Conservation (phyloP, 345 rosid species). For the Melaleuca alternifolia region DNA sequence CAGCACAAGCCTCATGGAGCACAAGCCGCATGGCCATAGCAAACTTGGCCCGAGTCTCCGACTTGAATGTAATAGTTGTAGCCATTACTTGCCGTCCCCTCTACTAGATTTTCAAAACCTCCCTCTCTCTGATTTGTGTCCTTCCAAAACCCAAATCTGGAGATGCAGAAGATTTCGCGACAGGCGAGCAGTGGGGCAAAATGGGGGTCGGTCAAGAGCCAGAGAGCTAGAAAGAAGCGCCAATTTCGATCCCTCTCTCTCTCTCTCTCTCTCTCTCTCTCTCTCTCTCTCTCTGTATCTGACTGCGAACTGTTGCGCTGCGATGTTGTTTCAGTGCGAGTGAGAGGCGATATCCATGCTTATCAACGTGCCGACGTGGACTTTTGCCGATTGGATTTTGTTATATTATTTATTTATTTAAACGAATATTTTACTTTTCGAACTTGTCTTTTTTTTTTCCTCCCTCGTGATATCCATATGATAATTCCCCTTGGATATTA, state of each 20-base stretch:
- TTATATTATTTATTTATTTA: not conserved
- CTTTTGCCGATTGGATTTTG: not conserved
- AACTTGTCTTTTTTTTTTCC: not conserved
- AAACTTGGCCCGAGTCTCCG: not conserved
- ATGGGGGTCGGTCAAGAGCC: not conserved
- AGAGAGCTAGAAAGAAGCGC: not conserved
- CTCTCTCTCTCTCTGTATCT: too few relatives aligned
- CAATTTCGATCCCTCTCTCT: not conserved
- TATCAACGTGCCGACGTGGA: not conserved
- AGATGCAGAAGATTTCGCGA: not conserved
- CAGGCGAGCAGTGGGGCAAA: not conserved
- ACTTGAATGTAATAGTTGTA: not conserved
- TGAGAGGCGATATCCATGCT: not conserved
- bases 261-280: too few relatives aligned
- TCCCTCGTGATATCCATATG: not conserved
- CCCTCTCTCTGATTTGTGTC: too few relatives aligned
- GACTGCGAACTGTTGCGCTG: not conserved
- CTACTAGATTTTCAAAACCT: not conserved
- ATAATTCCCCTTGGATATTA: not conserved
- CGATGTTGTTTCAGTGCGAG: not conserved
- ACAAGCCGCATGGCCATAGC: not conserved
- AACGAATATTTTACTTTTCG: not conserved
- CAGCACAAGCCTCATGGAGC: too few relatives aligned
- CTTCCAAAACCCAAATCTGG: not conserved
- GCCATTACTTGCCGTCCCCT: not conserved